Conservation (phyloP, 208 protist species). For the Acanthamoeba lugdunensis region DNA sequence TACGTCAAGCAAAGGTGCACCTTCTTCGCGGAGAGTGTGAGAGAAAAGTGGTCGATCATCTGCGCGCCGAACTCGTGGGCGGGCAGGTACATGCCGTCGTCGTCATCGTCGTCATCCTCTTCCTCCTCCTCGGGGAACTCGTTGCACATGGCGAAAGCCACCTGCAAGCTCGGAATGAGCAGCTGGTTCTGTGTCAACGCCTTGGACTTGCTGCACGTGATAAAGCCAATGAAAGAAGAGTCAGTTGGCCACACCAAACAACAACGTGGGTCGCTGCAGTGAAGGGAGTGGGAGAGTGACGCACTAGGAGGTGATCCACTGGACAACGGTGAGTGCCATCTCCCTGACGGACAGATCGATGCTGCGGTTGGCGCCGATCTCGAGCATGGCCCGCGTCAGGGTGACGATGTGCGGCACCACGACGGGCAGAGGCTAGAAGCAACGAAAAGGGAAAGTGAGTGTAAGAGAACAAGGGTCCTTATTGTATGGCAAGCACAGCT, state of each 20-base stretch:
- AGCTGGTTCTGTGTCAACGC: slow-evolving; percentile 59
- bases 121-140: slow-evolving; percentile 60
- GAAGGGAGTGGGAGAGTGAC: neutral
- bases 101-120: slow-evolving; percentile 64
- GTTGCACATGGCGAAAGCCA: slow-evolving; percentile 68
- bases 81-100: slow-evolving; percentile 60
- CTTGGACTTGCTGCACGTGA: slow-evolving; percentile 58
- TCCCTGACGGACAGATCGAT: slow-evolving; percentile 53
- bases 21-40: slow-evolving; percentile 50
- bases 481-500: no score
- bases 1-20: neutral
- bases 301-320: slow-evolving; percentile 63
- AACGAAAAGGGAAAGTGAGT: neutral
- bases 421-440: slow-evolving; percentile 5
- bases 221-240: neutral
- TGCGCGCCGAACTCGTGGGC: slow-evolving; percentile 47
- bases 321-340: slow-evolving; percentile 51
- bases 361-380: slow-evolving; percentile 63
- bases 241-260: no score
- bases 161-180: slow-evolving; percentile 31
- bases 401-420: slow-evolving; percentile 29
- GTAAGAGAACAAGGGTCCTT: neutral
- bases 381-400: slow-evolving; percentile 59
- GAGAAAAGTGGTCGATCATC: slow-evolving; percentile 66
- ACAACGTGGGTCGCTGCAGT: neutral